Evolutionary conservation across 208 protist genomes (phyloP).

Genomic region (Acanthamoeba healyi): DNA sequence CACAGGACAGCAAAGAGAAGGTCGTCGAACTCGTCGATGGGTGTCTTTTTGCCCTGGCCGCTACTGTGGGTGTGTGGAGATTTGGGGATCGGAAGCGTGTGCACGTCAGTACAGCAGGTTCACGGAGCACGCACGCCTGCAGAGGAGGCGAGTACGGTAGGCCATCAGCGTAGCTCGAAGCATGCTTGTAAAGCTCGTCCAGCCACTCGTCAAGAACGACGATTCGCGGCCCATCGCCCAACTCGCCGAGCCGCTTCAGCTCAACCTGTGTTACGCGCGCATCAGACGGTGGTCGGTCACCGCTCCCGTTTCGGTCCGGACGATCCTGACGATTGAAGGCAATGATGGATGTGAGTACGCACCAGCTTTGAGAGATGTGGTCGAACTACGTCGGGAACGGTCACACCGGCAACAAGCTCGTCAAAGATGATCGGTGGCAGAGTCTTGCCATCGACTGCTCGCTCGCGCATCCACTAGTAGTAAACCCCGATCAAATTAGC

Average conservation of each 20-base stretch:
- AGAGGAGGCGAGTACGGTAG: not conserved
- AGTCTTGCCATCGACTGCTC: not conserved
- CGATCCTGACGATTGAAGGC: no score
- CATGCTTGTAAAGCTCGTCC: not conserved
- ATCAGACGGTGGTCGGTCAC: not conserved
- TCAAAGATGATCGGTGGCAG: conserved; percentile 26
- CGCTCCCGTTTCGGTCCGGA: not conserved
- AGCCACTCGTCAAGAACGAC: not conserved
- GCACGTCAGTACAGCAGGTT: no score
- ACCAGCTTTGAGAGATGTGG: not conserved
- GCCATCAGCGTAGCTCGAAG: not conserved
- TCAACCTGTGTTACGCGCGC: not conserved
- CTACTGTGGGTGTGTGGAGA: no score
- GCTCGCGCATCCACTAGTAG: conserved; percentile 21
- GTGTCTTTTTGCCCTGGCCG: not conserved
- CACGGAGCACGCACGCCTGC: no score
- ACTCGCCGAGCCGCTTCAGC: not conserved
- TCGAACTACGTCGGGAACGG: not conserved
- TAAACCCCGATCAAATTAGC: no score
- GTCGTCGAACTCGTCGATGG: not conserved
- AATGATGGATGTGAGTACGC: no score
- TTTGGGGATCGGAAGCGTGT: no score
- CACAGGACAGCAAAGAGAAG: not conserved
- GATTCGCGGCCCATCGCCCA: not conserved
- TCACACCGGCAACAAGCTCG: not conserved